These are phyloP conservation scores for Dujonia santamariae DNA, from an alignment of 1,139 yeast genomes.

Conservation along the genomic window DNA sequence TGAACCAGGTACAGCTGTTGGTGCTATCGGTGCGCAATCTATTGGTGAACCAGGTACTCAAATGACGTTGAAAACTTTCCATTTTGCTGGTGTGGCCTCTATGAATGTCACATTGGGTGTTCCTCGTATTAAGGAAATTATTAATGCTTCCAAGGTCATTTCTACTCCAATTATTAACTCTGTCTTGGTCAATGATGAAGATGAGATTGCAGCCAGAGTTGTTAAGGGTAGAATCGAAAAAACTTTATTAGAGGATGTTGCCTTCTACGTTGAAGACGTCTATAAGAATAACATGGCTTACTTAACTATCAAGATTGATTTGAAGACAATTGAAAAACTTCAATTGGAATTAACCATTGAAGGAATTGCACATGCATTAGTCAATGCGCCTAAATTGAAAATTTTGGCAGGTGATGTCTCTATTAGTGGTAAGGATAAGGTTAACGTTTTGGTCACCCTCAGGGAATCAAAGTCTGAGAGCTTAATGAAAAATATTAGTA, in stretches of 20 bases:
- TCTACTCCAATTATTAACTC: slow-evolving; percentile 98
- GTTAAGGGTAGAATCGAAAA: slow-evolving; percentile 97
- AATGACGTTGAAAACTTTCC: slow-evolving; percentile 98
- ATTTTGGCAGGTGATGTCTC: slow-evolving; percentile 71
- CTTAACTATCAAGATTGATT: slow-evolving; percentile 78
- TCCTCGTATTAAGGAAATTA: slow-evolving; percentile 97
- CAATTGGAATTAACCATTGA: slow-evolving; percentile 86
- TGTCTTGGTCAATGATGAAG: slow-evolving; percentile 85
- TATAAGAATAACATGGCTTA: slow-evolving; percentile 78
- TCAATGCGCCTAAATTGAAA: slow-evolving; percentile 84
- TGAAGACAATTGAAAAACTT: slow-evolving; percentile 79
- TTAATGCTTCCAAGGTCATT: slow-evolving; percentile 92
- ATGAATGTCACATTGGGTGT: slow-evolving; percentile 99
- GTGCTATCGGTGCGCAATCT: slow-evolving; percentile 98
- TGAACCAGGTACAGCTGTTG: slow-evolving; percentile 99
- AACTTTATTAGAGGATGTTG: slow-evolving; percentile 82
- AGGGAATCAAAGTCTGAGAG: slow-evolving; percentile 50
- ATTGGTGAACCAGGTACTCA: slow-evolving; percentile 99
- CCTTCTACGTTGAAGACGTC: slow-evolving; percentile 89
- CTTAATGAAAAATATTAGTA: slow-evolving; percentile 22
- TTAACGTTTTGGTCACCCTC: slow-evolving; percentile 68
- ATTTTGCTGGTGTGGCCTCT: slow-evolving; percentile 99
- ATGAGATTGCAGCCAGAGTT: slow-evolving; percentile 97
- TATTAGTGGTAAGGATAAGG: slow-evolving; percentile 61
- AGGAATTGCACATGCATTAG: slow-evolving; percentile 81